These are phyloP conservation scores for Potentilla sterilis DNA, from an alignment of 306 rosid species.

Conservation along the genomic window DNA sequence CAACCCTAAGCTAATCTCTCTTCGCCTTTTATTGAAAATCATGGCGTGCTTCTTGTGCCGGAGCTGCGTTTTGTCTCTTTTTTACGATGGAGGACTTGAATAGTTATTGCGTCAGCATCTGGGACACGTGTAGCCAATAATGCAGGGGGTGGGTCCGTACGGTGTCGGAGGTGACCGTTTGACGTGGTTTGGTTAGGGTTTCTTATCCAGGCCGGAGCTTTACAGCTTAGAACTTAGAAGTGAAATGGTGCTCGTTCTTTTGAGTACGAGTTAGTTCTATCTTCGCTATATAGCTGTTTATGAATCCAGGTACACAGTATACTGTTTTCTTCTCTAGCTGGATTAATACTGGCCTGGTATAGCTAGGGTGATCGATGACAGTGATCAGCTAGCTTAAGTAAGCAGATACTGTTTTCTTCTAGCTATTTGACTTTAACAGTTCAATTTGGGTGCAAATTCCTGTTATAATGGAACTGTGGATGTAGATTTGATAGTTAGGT, in stretches of 20 bases:
- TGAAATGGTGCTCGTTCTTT: not conserved
- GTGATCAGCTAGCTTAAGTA: not conserved
- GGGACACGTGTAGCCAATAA: conserved; percentile 65
- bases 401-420: not conserved
- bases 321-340: not conserved
- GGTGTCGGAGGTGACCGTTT: conserved; percentile 19
- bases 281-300: not conserved
- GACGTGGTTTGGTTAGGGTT: conserved; percentile 17
- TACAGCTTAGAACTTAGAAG: conserved; percentile 8
- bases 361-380: not conserved
- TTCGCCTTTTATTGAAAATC: conserved; percentile 38
- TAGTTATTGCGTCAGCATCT: conserved; percentile 43
- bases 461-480: not conserved
- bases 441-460: not conserved
- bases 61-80: conserved; percentile 10
- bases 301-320: not conserved
- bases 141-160: conserved; percentile 29
- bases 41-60: conserved; percentile 56
- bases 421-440: not conserved
- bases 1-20: not conserved
- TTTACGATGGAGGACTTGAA: not conserved
- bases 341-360: no score
- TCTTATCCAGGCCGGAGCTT: conserved; percentile 22
- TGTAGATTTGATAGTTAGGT: not conserved
- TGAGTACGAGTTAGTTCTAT: conserved; percentile 5